Evolutionary conservation across 73 alveolate species (phyloP), one percentile per base, ranked within the genome.

Genomic region (Effrenium voratum): DNA sequence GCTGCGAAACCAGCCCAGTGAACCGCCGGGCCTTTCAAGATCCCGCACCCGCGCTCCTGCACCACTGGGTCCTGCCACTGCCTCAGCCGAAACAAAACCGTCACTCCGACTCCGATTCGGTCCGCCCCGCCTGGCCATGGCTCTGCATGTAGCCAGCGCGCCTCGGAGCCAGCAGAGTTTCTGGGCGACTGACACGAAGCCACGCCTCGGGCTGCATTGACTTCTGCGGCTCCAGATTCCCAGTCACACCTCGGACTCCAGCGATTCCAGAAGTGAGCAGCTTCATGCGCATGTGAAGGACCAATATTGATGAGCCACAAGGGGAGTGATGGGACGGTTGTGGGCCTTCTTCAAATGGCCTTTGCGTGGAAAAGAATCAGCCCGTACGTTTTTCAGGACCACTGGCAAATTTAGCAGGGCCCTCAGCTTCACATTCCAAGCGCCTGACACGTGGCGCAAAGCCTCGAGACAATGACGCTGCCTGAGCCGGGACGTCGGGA

Each of bases 401-500:
- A 15, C 40, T 22, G 28, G 28, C 28, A 30, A 22, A 22, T 57
- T 57, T 22, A 57, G 72, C 72, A 22, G 28, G 0, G 28, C 72
- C 72, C 28, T 57, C n/a, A 57, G n/a, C 72, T 57, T 57, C 52
- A 41, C 12, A 2, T 75, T 40, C 60, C 57, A 13, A 41, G 90
- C 30, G n/a, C 41, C 90, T 5, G 44, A 79, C 52, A 46, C 94
- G 44, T 85, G 94, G 59, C 94, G 94, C 16, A 85, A 81, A 1
- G 94, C 94, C 28, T 85, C 94, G 43, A 85, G 15, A 28, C 94
- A 85, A 32, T 85, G 94, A 59, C 76, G 94, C 44, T 85, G 94
- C 94, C 94, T 85, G 38, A 5, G 47, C 30, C 50, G 15, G 5
- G 3, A 57, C 5, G 16, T 57, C 28, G 72, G 72, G 72, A 57